These are phyloP conservation scores for Penicillium chermesinum DNA, from an alignment of 495 filamentous ascomycete genomes.

Conservation along the genomic window DNA sequence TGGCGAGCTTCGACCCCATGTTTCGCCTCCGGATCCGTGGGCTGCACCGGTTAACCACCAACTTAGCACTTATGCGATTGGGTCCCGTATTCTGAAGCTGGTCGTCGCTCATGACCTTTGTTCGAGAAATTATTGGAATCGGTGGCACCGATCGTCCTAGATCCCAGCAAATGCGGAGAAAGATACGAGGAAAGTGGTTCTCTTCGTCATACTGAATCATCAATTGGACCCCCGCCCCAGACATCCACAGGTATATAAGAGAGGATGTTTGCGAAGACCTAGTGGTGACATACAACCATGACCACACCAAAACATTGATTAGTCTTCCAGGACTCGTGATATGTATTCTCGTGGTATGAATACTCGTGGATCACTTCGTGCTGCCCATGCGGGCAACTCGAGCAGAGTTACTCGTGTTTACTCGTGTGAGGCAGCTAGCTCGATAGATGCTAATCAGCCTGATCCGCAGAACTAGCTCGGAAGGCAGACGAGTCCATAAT, in stretches of 20 bases:
- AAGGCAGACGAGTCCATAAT: constrained; percentile 12
- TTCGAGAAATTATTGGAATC: constrained; percentile 13
- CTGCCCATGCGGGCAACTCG: not conserved
- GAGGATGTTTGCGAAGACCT: too few species aligned
- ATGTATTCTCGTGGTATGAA: not conserved
- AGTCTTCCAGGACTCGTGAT: not conserved
- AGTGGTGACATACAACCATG: too few species aligned
- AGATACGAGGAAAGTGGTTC: constrained; percentile 17
- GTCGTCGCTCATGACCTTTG: not conserved
- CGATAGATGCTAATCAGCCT: not conserved
- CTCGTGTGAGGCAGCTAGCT: not conserved
- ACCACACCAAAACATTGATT: too few species aligned
- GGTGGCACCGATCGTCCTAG: constrained; percentile 9
- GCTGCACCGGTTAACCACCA: not conserved
- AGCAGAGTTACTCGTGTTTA: not conserved
- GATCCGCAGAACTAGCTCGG: not conserved
- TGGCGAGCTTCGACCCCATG: not conserved
- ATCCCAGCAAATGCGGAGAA: constrained; percentile 14
- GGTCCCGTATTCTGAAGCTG: constrained; percentile 6
- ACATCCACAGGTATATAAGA: constrained; percentile 1
- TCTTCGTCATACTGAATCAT: constrained; percentile 26
- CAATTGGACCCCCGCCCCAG: constrained; percentile 8
- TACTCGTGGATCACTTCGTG: not conserved
- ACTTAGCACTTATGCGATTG: not conserved
- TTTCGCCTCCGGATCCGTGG: not conserved